Conservation (phyloP, 495 filamentous ascomycete species). For the Penicillium subrubescens region DNA sequence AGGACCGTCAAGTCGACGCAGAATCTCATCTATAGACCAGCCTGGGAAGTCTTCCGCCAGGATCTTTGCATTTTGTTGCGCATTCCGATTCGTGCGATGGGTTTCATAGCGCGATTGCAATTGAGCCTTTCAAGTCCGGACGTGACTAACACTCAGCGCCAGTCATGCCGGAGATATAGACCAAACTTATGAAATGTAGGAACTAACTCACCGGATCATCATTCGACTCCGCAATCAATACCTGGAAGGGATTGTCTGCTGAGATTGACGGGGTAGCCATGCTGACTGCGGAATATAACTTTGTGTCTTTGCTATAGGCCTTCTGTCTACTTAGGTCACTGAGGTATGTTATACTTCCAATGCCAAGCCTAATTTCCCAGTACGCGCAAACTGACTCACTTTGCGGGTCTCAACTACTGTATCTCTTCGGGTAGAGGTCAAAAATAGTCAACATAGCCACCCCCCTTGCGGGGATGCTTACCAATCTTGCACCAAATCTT, state of each 20-base stretch:
- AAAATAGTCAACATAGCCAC: constrained; percentile 1
- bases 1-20: constrained; percentile 65
- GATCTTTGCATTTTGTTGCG: constrained; percentile 69
- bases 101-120: constrained; percentile 69
- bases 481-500: not conserved
- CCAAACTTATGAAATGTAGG: not conserved
- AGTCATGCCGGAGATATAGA: not conserved
- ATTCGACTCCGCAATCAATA: constrained; percentile 63
- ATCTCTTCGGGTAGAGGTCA: not conserved
- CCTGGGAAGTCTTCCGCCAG: constrained; percentile 64
- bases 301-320: not conserved
- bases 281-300: not conserved
- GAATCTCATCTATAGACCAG: constrained; percentile 69
- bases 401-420: not conserved
- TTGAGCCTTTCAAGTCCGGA: constrained; percentile 38
- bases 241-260: constrained; percentile 70
- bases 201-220: constrained; percentile 52
- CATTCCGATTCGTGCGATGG: constrained; percentile 71
- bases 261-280: constrained; percentile 16
- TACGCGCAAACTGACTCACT: not conserved
- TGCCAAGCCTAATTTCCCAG: constrained; percentile 4
- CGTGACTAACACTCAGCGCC: not conserved
- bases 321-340: not conserved
- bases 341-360: not conserved
- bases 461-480: not conserved